These are phyloP conservation scores for Xylariaceae sp. DNA, from an alignment of 2,329 filamentous ascomycete genomes.

Conservation along the genomic window DNA sequence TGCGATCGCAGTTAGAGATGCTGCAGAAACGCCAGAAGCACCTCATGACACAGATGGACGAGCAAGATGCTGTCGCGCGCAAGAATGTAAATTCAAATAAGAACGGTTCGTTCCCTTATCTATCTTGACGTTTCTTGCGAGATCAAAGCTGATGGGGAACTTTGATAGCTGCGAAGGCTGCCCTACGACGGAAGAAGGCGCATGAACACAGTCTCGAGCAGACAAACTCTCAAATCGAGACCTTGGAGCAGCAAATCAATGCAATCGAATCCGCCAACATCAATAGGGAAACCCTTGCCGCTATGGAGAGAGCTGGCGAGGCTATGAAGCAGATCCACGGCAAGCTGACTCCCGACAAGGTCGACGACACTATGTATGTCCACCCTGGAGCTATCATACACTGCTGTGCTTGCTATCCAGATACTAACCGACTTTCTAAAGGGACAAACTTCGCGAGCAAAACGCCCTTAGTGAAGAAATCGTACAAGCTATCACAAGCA, in stretches of 20 bases:
- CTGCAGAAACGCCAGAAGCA: slow-evolving; percentile 94
- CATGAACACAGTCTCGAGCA: slow-evolving; percentile 90
- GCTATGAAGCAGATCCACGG: slow-evolving; percentile 94
- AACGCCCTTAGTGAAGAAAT: slow-evolving; percentile 94
- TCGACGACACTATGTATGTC: slow-evolving; percentile 88
- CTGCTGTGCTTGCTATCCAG: neutral
- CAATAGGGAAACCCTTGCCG: slow-evolving; percentile 91
- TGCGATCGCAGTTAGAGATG: slow-evolving; percentile 92
- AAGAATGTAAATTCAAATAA: slow-evolving; percentile 91
- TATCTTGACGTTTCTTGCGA: slow-evolving; percentile 8
- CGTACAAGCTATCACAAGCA: slow-evolving; percentile 74
- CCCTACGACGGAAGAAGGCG: slow-evolving; percentile 88
- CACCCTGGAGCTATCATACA: neutral
- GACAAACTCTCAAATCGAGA: slow-evolving; percentile 83
- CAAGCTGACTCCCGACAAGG: slow-evolving; percentile 87
- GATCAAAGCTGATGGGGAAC: slow-evolving; percentile 10
- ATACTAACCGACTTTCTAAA: slow-evolving; percentile 32
- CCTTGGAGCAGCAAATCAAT: slow-evolving; percentile 92
- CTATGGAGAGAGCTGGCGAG: slow-evolving; percentile 85
- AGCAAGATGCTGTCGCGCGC: slow-evolving; percentile 82
- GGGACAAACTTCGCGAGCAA: slow-evolving; percentile 87
- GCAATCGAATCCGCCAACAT: slow-evolving; percentile 98
- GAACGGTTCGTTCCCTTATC: slow-evolving; percentile 59
- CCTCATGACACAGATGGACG: slow-evolving; percentile 84
- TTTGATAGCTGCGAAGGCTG: slow-evolving; percentile 70